Evolutionary conservation across 495 filamentous ascomycete genomes (phyloP).

Genomic region (Penicillium maclennaniae): DNA sequence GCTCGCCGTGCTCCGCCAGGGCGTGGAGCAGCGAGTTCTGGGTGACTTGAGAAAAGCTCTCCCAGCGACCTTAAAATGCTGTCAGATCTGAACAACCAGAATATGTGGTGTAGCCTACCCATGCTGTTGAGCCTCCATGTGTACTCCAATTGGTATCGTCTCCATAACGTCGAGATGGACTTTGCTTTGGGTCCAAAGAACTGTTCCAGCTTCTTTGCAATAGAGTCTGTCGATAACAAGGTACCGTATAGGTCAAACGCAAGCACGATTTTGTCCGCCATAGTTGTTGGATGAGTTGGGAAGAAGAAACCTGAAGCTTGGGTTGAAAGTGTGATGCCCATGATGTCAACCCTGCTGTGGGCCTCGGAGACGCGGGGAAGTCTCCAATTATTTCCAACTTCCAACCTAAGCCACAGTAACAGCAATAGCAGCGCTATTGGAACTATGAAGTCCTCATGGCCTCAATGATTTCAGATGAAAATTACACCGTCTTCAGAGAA

Average conservation of each 20-base stretch:
- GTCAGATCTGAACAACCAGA: neutral
- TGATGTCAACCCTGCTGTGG: constrained; percentile 10
- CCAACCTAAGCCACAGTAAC: no score
- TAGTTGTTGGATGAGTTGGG: neutral
- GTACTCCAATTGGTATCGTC: constrained; percentile 71
- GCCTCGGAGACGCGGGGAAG: neutral
- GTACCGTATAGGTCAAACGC: constrained; percentile 79
- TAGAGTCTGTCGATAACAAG: constrained; percentile 65
- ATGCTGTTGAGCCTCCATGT: constrained; percentile 81
- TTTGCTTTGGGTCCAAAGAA: constrained; percentile 50
- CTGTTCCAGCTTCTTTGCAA: constrained; percentile 49
- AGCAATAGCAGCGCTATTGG: neutral
- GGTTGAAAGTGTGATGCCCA: neutral
- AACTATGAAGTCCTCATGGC: neutral
- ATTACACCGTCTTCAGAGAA: constrained; percentile 70
- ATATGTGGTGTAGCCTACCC: constrained; percentile 41
- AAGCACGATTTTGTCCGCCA: constrained; percentile 38
- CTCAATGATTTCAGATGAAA: constrained; percentile 36
- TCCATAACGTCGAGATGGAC: constrained; percentile 54
- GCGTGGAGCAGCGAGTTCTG: constrained; percentile 60
- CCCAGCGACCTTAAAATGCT: constrained; percentile 52
- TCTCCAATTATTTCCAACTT: neutral
- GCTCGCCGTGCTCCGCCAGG: constrained; percentile 49
- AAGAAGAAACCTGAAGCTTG: neutral
- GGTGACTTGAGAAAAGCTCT: constrained; percentile 64